Evolutionary conservation across 2,329 filamentous ascomycete genomes (phyloP).

Genomic region (Coniochaeta ligniaria): DNA sequence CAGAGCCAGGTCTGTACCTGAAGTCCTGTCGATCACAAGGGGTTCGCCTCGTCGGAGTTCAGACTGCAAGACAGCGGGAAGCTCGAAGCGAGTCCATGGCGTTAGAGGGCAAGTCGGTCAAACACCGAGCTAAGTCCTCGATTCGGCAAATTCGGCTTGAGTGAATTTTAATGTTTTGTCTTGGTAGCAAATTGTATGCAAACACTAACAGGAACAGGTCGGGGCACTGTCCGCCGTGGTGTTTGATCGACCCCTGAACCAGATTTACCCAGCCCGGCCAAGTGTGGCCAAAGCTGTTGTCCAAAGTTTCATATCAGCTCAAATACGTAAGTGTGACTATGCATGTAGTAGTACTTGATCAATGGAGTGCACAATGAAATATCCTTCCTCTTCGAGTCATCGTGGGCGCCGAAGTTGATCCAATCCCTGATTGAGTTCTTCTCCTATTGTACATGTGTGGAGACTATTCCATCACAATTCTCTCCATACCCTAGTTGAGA

Average conservation of each 20-base stretch:
- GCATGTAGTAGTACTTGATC: background rate
- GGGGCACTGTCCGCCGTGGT: background rate
- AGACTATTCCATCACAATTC: no score
- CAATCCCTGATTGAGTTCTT: no score
- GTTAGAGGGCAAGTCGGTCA: background rate
- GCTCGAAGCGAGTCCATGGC: background rate
- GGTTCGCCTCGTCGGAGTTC: background rate
- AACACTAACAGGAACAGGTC: background rate
- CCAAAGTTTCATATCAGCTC: background rate
- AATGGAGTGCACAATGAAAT: background rate
- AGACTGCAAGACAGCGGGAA: background rate
- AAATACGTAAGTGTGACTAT: background rate
- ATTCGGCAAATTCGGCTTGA: background rate
- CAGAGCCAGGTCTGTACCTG: background rate
- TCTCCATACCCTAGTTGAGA: no score
- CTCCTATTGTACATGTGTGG: no score
- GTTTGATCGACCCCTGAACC: slow-evolving; percentile 1
- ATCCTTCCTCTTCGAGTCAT: background rate
- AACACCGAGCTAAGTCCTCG: background rate
- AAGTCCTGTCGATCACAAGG: background rate
- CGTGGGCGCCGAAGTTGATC: no score
- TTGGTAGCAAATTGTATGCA: background rate
- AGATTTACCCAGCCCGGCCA: background rate
- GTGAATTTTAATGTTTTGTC: background rate
- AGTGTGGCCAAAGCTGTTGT: background rate